A percentile compares a stretch with the other conserved stretches of the same genome.
These are phyloP conservation scores for Boletus holoroseus DNA, from an alignment of 1,284 basidiomycete genomes.

Conservation along the genomic window DNA sequence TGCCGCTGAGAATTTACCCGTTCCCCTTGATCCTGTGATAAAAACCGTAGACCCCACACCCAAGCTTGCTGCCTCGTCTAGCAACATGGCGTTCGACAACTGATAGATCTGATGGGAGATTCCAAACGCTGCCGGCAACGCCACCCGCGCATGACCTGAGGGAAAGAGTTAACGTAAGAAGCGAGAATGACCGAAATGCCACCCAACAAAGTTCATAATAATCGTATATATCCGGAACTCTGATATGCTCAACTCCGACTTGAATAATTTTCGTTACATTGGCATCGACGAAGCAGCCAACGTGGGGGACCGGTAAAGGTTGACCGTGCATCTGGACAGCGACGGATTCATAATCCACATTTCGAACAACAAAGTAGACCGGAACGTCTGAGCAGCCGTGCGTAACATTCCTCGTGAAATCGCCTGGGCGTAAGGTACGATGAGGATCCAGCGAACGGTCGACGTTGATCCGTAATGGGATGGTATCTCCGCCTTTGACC, in stretches of 20 bases:
- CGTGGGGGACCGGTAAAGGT: constrained; percentile 54
- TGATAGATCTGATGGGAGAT: constrained; percentile 43
- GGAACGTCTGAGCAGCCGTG: constrained; percentile 34
- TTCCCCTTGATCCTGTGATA: constrained; percentile 68
- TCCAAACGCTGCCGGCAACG: not conserved
- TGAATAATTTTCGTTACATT: constrained; percentile 71
- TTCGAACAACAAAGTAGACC: constrained; percentile 77
- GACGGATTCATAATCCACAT: constrained; percentile 60
- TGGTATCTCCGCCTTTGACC: constrained; percentile 76
- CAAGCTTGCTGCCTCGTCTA: constrained; percentile 52
- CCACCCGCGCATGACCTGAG: constrained; percentile 10
- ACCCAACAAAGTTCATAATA: constrained; percentile 52
- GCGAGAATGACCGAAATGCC: not conserved
- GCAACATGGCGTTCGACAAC: constrained; percentile 52
- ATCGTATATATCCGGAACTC: constrained; percentile 55
- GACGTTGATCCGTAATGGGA: constrained; percentile 67
- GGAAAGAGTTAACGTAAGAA: constrained; percentile 6
- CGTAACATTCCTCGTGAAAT: constrained; percentile 1
- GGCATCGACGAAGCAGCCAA: constrained; percentile 85
- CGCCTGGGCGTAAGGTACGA: constrained; percentile 3
- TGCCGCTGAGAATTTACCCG: constrained; percentile 66
- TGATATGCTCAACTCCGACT: constrained; percentile 68
- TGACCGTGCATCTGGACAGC: constrained; percentile 34
- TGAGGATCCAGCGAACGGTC: constrained; percentile 36
- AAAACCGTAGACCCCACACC: constrained; percentile 62